A percentile compares a stretch with the other conserved stretches of the same genome.
These are phyloP conservation scores for Hymenoscyphus fraxineus DNA, from an alignment of 2,329 filamentous ascomycete genomes.

Conservation along the genomic window DNA sequence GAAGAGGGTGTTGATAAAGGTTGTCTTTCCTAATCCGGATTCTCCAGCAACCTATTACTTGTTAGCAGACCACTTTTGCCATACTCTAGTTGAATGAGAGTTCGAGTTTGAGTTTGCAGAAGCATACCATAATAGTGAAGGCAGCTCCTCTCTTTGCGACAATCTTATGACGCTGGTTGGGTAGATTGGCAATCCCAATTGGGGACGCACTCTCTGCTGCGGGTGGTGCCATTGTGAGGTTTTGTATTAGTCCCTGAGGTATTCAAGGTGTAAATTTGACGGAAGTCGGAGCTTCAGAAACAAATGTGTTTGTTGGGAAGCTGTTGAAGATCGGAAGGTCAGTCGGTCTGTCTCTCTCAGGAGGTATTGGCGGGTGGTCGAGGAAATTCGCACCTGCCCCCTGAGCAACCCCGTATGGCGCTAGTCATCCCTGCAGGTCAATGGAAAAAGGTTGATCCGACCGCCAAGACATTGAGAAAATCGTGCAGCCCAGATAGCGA, in stretches of 20 bases:
- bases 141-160: slow-evolving; percentile 84
- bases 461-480: slow-evolving; percentile 9
- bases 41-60: slow-evolving; percentile 82
- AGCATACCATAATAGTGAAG: slow-evolving; percentile 94
- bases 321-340: slow-evolving; percentile 10
- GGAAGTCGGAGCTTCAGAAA: slow-evolving; percentile 5
- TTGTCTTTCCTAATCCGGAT: slow-evolving; percentile 97
- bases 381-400: slow-evolving; percentile 17
- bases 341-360: slow-evolving; percentile 14
- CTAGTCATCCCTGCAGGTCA: slow-evolving; percentile 6
- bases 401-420: slow-evolving; percentile 13
- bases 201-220: slow-evolving; percentile 59
- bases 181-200: slow-evolving; percentile 69
- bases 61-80: slow-evolving; percentile 7
- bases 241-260: slow-evolving; percentile 4
- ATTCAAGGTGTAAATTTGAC: slow-evolving; percentile 4
- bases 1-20: slow-evolving; percentile 99
- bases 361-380: slow-evolving; percentile 12
- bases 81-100: not conserved
- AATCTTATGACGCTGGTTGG: slow-evolving; percentile 71
- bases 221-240: slow-evolving; percentile 50
- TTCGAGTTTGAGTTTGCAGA: slow-evolving; percentile 3
- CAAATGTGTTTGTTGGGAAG: slow-evolving; percentile 1
- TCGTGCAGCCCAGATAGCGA: slow-evolving; percentile 1
- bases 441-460: slow-evolving; percentile 15